Evolutionary conservation across 2,329 filamentous ascomycete species (phyloP), one percentile per base, ranked within the genome.

Genomic region (Claviceps sorghi): DNA sequence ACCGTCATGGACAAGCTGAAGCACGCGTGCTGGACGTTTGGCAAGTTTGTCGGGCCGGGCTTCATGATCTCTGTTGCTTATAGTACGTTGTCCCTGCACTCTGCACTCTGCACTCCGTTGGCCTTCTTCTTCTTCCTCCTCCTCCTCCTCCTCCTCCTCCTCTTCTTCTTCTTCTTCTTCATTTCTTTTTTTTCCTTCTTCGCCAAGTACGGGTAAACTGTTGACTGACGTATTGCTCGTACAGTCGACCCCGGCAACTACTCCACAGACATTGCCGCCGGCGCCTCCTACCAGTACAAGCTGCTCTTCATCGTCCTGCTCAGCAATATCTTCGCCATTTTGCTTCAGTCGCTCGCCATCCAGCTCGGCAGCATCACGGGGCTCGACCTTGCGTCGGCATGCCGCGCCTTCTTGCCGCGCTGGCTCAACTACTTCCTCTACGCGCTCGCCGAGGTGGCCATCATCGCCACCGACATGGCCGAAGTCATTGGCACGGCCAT

Each of bases 401-500:
- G 81, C 58, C 75, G 82, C 36, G 78, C 74, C 9, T 81, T 82
- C 62, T 70, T 85, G 15, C 83, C 83, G 1, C 70, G 69, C 57
- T 86, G 82, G 83, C 62, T 86, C 52, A 83, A 81, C 55, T 73
- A 76, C 45, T 60, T 72, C 19, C 68, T 86, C 3, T 86, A 86
- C 59, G 63, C 73, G 21, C 69, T 86, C 56, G 77, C 82, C 1
- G 83, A 86, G 63, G 67, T 75, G 4, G 82, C 83, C 54, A 86
- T 86, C 53, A 80, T 86, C 51, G 83, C 83, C 0, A 86, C 83
- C 0, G 83, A 86, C 62, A 79, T 86, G 57, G 82, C 82, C 53
- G 82, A 86, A 58, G 82, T 86, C 21, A 85, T 86, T 57, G 83
- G 83, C 49, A 84, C 80, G 19, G 83, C 83, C 13, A 85, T 86